Conservation (phyloP, 1,284 basidiomycete genomes). For the Lignosus rhinocerotis region DNA sequence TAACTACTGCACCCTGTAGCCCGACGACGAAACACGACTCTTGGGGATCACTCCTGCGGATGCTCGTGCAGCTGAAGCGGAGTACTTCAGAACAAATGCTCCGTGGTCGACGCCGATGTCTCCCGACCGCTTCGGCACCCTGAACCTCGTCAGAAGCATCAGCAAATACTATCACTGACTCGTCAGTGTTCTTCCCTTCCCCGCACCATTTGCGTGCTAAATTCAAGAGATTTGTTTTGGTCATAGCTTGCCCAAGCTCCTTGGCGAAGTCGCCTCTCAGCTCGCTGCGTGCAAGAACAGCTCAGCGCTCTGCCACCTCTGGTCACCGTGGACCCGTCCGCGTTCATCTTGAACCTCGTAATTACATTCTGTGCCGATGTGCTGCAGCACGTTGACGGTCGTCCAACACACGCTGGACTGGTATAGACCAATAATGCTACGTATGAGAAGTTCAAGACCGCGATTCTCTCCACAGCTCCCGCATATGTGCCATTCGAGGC, state of each 20-base stretch:
- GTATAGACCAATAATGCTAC: slow-evolving; percentile 37
- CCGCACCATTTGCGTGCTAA: not conserved
- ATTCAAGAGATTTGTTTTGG: not conserved
- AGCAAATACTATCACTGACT: slow-evolving; percentile 36
- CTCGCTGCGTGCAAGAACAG: slow-evolving; percentile 19
- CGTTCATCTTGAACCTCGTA: slow-evolving; percentile 47
- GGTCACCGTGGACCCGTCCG: slow-evolving; percentile 42
- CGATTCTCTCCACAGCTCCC: slow-evolving; percentile 41
- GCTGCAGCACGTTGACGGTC: slow-evolving; percentile 38
- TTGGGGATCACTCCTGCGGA: slow-evolving; percentile 37
- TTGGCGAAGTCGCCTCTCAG: slow-evolving; percentile 46
- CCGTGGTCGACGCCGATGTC: slow-evolving; percentile 49
- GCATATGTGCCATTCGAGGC: slow-evolving; percentile 32
- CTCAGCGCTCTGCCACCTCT: slow-evolving; percentile 40
- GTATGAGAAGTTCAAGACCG: slow-evolving; percentile 37
- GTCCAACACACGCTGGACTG: slow-evolving; percentile 33
- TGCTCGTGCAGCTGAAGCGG: slow-evolving; percentile 40
- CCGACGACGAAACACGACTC: slow-evolving; percentile 54
- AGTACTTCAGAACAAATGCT: slow-evolving; percentile 46
- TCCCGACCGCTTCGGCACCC: slow-evolving; percentile 52
- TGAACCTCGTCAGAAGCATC: slow-evolving; percentile 51
- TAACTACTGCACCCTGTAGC: slow-evolving; percentile 65
- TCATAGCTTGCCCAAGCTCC: slow-evolving; percentile 31
- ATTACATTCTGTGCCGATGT: slow-evolving; percentile 46
- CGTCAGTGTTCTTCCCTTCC: not conserved